A percentile compares a stretch with the other conserved stretches of the same genome.
phyloP scores from a whole-genome alignment of 495 filamentous ascomycete genomes.

The Bryoglossum gracile region DNA sequence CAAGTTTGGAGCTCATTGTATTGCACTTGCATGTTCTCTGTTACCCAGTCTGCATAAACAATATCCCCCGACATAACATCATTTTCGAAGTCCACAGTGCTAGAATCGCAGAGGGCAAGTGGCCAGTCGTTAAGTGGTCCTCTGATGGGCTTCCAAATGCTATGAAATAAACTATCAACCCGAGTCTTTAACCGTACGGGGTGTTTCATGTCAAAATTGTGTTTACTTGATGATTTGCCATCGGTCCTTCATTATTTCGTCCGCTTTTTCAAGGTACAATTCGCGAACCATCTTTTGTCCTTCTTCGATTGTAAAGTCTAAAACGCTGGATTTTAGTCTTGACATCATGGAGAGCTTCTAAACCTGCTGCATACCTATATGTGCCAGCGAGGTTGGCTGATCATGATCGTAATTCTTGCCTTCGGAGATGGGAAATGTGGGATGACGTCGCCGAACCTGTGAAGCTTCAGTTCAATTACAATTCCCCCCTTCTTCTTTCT shows the following conservation, averaged over 20 bases:
- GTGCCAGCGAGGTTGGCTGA: background rate
- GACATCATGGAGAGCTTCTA: background rate
- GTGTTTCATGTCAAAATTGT: background rate
- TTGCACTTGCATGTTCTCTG: conserved; percentile 10
- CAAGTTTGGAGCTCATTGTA: conserved; percentile 23
- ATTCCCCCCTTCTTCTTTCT: too few relatives aligned
- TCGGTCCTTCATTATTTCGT: background rate
- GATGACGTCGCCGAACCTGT: conserved; percentile 3
- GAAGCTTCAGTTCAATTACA: background rate
- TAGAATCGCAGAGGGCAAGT: conserved; percentile 27
- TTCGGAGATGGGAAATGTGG: background rate
- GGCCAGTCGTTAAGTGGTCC: conserved; percentile 26
- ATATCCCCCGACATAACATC: conserved; percentile 11
- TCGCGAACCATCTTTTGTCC: background rate
- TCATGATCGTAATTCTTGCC: background rate
- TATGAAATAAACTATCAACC: background rate
- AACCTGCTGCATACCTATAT: conserved; percentile 4
- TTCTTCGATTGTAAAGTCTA: conserved; percentile 2
- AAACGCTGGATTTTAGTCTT: too few relatives aligned
- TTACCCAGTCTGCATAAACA: conserved; percentile 5
- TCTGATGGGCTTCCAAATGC: conserved; percentile 23
- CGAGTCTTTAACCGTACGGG: too few relatives aligned
- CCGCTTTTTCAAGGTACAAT: background rate
- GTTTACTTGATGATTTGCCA: conserved; percentile 9
- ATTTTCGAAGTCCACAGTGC: conserved; percentile 16